These are phyloP conservation scores for Malus hybrid DNA, from an alignment of 331 rosid species.

Conservation along the genomic window DNA sequence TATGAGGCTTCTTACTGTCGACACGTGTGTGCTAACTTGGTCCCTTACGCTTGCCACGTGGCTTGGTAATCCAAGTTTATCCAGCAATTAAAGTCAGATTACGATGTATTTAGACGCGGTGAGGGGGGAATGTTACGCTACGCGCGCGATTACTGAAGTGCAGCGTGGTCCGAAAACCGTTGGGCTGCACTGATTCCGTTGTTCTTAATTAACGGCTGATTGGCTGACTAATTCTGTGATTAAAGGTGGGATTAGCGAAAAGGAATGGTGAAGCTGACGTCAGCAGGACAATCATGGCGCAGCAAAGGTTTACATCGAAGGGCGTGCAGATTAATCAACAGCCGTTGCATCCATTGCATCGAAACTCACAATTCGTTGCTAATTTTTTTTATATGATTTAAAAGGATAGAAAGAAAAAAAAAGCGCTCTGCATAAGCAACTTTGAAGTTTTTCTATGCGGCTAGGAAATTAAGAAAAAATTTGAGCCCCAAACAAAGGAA, in stretches of 20 bases:
- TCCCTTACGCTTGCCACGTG: conserved; percentile 8
- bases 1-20: neutral
- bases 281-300: conserved; percentile 24
- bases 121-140: neutral
- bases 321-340: conserved; percentile 23
- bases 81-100: conserved; percentile 6
- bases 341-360: conserved; percentile 31
- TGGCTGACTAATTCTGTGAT: neutral
- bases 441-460: too few relatives aligned
- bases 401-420: too few relatives aligned
- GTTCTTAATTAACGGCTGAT: neutral
- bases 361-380: conserved; percentile 29
- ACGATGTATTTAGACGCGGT: neutral
- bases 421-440: too few relatives aligned
- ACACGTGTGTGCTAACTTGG: conserved; percentile 13
- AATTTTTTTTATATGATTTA: too few relatives aligned
- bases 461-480: too few relatives aligned
- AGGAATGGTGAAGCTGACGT: conserved; percentile 18
- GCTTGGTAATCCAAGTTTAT: neutral
- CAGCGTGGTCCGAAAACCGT: neutral
- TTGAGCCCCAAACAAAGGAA: too few relatives aligned
- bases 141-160: neutral
- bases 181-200: conserved; percentile 21
- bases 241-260: neutral
- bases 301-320: conserved; percentile 36